A percentile compares a stretch with the other conserved stretches of the same genome.
Evolutionary conservation across 1,284 basidiomycete genomes (phyloP).

Genomic region (Baeospora myosura): DNA sequence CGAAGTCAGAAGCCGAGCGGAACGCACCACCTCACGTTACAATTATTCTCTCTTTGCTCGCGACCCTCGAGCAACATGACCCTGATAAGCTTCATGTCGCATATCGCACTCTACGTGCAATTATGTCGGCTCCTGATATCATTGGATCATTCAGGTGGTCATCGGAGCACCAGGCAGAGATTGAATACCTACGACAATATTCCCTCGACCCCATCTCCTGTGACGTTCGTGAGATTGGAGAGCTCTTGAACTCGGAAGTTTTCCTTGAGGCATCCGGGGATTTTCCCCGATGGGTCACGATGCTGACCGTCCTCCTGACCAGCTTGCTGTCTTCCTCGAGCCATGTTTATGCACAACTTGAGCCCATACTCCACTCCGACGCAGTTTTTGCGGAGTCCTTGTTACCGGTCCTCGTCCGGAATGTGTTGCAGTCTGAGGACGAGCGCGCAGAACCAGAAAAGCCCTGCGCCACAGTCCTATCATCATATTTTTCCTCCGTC

Average conservation of each 20-base stretch:
- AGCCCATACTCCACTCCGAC: conserved; percentile 49
- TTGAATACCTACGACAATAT: conserved; percentile 47
- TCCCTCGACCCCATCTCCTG: conserved; percentile 24
- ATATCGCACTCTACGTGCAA: conserved; percentile 55
- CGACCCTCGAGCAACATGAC: conserved; percentile 48
- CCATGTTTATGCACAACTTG: conserved; percentile 65
- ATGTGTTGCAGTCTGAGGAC: conserved; percentile 44
- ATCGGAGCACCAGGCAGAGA: conserved; percentile 38
- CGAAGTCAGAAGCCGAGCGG: conserved; percentile 33
- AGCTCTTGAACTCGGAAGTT: conserved; percentile 29
- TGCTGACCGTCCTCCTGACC: conserved; percentile 55
- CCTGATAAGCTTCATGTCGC: conserved; percentile 46
- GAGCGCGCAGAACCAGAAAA: conserved; percentile 5
- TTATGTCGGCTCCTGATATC: conserved; percentile 38
- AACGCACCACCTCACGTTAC: no score
- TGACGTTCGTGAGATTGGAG: conserved; percentile 27
- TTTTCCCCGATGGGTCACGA: conserved; percentile 61
- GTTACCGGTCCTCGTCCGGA: conserved; percentile 73
- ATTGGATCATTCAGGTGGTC: conserved; percentile 28
- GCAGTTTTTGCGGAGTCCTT: conserved; percentile 56
- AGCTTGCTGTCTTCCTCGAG: conserved; percentile 49
- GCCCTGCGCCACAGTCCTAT: conserved; percentile 30
- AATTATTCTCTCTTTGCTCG: conserved; percentile 49
- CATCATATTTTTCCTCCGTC: conserved; percentile 58
- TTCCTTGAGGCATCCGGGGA: conserved; percentile 34